Percentiles rank a stretch among this genome's conserved stretches.
Conservation (phyloP, 202 grass and related monocot species). For the Dendrocalamus latiflorus region DNA sequence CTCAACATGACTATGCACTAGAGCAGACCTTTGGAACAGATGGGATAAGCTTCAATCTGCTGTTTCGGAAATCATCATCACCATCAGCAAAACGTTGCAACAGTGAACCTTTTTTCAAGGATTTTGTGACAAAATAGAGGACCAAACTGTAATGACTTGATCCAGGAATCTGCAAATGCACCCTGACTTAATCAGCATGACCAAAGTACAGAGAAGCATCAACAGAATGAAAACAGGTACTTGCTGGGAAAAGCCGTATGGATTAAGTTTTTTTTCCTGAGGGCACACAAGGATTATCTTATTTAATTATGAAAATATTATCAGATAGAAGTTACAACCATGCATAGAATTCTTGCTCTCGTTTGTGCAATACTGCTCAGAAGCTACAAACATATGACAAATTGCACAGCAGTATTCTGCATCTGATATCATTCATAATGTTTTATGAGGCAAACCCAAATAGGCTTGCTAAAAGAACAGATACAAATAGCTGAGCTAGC, state of each 20-base stretch:
- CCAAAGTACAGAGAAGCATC: background rate
- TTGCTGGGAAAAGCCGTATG: background rate
- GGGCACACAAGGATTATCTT: background rate
- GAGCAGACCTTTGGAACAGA: constrained; percentile 77
- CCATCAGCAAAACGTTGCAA: constrained; percentile 90
- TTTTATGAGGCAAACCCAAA: background rate
- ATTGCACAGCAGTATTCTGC: background rate
- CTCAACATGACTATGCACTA: background rate
- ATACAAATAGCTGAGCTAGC: background rate
- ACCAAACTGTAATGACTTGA: constrained; percentile 88
- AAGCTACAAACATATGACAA: background rate
- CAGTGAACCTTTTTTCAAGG: constrained; percentile 64
- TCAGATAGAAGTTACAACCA: background rate
- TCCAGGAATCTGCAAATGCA: constrained; percentile 80
- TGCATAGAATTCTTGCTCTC: background rate
- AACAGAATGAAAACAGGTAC: background rate
- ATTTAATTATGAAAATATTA: background rate
- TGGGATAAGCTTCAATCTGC: constrained; percentile 93
- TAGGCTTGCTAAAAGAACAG: background rate
- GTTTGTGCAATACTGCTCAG: background rate
- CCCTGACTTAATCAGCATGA: constrained; percentile 4
- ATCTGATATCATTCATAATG: background rate
- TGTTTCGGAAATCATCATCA: constrained; percentile 91
- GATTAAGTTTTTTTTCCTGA: background rate
- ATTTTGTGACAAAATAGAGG: constrained; percentile 77